Evolutionary conservation across 1,284 basidiomycete species (phyloP), one percentile per base, ranked within the genome.

Genomic region (Melampsora americana): DNA sequence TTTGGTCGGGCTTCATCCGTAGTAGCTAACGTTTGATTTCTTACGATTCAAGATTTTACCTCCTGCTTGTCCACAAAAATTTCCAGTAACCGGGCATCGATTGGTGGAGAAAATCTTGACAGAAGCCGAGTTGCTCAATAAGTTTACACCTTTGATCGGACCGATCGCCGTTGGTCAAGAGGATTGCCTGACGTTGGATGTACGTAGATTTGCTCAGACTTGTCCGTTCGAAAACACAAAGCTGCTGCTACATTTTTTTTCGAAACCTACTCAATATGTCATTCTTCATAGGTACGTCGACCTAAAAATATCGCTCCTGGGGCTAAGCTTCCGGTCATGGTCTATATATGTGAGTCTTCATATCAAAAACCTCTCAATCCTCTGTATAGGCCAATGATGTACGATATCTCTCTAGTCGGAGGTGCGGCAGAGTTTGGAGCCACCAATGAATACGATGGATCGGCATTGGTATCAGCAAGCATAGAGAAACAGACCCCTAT

Each of bases 101-200:
- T 39, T 20, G 4, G 46, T 66, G 16, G 35, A 44, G 9, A 66
- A 66, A 30, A 18, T 66, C 1, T 20, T 56, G 28, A 26, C 35
- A 46, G 32, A 66, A 9, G 28, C 16, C 20, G 14, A 20, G 7
- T 46, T 46, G 39, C 5, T 23, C 5, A 66, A 46, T n/a, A 5
- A 23, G 39, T 39, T 46, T 56, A 28, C 53, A 28, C 42, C 26
- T n/a, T 16, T 42, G 26, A 16, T 66, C 12, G 35, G 42, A 6
- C 20, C 23, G 7, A 11, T 66, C 11, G n/a, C 28, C 11, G 23
- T 46, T 66, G 65, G 65, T 26, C 65, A 66, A 46, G 65, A 66
- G n/a, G 65, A 66, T 32, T 66, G 65, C 28, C 26, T 66, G n/a
- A 48, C 65, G 9, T 14, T 66, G 11, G 65, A 66, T 46, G 65